Evolutionary conservation across 2,329 filamentous ascomycete species (phyloP).

Genomic region (Claviceps paspali): DNA sequence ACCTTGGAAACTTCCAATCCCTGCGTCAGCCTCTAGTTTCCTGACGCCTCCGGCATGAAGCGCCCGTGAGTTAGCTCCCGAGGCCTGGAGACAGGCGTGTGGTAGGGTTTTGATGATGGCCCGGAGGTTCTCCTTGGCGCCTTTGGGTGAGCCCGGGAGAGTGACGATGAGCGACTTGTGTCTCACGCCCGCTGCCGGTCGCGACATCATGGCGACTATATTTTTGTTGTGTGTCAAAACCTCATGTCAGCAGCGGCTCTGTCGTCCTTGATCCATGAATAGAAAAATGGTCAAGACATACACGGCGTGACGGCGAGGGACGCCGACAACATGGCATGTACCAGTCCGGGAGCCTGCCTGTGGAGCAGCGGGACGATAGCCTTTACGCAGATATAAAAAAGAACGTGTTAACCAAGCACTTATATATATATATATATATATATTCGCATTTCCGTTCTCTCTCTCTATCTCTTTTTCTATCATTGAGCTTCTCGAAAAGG

Average conservation of each 20-base stretch:
- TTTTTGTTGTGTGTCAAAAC: no score
- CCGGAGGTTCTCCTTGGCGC: conserved; percentile 83
- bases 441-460: background rate
- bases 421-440: background rate
- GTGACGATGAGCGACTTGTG: conserved; percentile 74
- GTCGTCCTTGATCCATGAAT: no score
- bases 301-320: conserved; percentile 81
- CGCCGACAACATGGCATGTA: conserved; percentile 86
- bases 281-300: conserved; percentile 27
- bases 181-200: conserved; percentile 78
- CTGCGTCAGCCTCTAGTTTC: conserved; percentile 73
- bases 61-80: conserved; percentile 64
- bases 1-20: conserved; percentile 28
- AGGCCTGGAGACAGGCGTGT: conserved; percentile 84
- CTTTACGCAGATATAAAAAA: conserved; percentile 23
- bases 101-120: conserved; percentile 80
- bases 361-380: conserved; percentile 68
- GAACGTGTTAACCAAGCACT: background rate
- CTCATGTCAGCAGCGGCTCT: no score
- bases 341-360: conserved; percentile 73
- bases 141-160: conserved; percentile 86
- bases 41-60: conserved; percentile 70
- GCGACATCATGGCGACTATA: conserved; percentile 91
- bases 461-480: background rate
- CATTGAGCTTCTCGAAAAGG: background rate